Percentiles rank a stretch among this genome's conserved stretches.
Evolutionary conservation across 805 yeast species (phyloP).

Genomic region (Cyberlindnera amylophila): DNA sequence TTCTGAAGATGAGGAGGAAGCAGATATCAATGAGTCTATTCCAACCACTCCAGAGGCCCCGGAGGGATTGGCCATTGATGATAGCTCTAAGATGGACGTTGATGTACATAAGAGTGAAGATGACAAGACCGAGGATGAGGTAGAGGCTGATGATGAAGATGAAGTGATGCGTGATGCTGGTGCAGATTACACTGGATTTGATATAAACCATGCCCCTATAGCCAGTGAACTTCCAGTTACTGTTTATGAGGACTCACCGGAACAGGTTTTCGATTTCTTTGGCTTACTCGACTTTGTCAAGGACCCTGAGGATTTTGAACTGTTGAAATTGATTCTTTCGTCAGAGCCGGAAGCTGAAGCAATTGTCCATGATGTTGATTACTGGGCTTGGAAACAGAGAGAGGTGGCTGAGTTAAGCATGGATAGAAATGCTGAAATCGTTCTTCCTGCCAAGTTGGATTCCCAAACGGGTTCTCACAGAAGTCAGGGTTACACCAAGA

Average conservation of each 20-base stretch:
- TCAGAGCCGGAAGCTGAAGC: conserved; percentile 1
- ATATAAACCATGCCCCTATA: conserved; percentile 46
- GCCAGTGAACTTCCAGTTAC: conserved; percentile 45
- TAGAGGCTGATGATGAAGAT: conserved; percentile 5
- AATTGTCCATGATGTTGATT: conserved; percentile 31
- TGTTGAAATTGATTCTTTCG: conserved; percentile 45
- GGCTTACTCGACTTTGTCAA: conserved; percentile 51
- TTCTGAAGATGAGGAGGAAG: conserved; percentile 31
- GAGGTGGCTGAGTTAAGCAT: conserved; percentile 21
- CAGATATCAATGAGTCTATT: conserved; percentile 23
- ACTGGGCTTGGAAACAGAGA: conserved; percentile 66
- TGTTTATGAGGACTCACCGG: conserved; percentile 44
- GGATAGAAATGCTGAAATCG: conserved; percentile 13
- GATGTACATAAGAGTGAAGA: conserved; percentile 10
- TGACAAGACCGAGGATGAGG: conserved; percentile 21
- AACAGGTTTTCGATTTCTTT: conserved; percentile 37
- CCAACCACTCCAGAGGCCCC: conserved; percentile 28
- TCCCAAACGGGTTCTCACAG: conserved; percentile 58
- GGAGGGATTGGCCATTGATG: conserved; percentile 12
- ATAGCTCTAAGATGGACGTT: conserved; percentile 5
- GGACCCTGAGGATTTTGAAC: conserved; percentile 69
- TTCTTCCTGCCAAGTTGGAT: conserved; percentile 28
- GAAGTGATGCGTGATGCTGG: conserved; percentile 18
- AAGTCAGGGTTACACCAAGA: conserved; percentile 70
- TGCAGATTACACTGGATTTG: conserved; percentile 27